Base-by-base conservation (phyloP, 2,329 filamentous ascomycete species). In the Camptophora hylomeconis region DNA sequence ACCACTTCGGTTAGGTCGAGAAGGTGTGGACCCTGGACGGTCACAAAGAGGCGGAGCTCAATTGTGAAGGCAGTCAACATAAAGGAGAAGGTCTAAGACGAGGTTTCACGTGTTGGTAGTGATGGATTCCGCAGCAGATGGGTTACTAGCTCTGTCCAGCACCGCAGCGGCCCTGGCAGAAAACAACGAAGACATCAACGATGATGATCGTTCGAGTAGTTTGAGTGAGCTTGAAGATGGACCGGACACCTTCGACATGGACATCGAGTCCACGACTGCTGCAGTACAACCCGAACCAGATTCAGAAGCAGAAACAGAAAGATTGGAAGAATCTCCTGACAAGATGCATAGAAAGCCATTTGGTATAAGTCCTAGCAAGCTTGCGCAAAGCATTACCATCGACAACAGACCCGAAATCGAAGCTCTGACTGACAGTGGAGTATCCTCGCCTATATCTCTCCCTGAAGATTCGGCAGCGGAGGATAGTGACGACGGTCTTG, bases 301-400 rank as follows among this genome's bases (percentile, higher is more conserved):
- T 45, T 78, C 86, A 3, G 87, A 95, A 56, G 87, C 87, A 18
- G 87, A 94, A 57, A 95, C 87, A 2, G 86, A 94, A 57, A 76
- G 89, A 35, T 67, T 98, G 36, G 89, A 89, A 49, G 75, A 80
- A 48, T 92, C 83, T n/a, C 84, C 86, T 11, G 72, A 73, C 38
- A 80, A 65, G 46, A 57, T 35, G 4, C 39, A 69, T 65, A 31
- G 62, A 65, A 35, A 66, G 58, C 31, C 59, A 63, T 70, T 72
- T 39, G 73, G 79, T 44, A 70, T 69, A 41, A 83, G 75, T 31
- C 80, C 80, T 3, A 86, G 77, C 63, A 87, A 84, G 59, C 67
- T 84, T 35, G 72, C 73, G 41, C 71, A 76, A 13, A 35, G 32
- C 35, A 30, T 35, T 33, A 38, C 36, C 24, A 33, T 32, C n/a